phyloP scores from a whole-genome alignment of 75 land plant species.

The Pseudotsuga menziesii region DNA sequence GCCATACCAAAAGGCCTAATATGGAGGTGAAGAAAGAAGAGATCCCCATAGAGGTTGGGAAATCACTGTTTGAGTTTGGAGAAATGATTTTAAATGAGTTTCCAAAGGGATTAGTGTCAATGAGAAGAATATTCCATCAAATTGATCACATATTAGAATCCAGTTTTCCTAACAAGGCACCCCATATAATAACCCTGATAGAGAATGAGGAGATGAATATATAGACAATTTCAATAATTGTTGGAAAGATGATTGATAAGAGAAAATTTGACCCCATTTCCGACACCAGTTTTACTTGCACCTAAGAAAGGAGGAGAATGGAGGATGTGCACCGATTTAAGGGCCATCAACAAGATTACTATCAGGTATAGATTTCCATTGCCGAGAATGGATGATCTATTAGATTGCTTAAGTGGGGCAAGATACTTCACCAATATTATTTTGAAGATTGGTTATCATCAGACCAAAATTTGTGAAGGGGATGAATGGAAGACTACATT shows the following conservation, averaged over 20 bases:
- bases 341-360: neutral
- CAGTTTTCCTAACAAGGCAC: neutral
- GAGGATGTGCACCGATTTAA: neutral
- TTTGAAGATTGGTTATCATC: neutral
- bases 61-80: neutral
- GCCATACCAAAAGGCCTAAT: too few relatives aligned
- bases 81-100: neutral
- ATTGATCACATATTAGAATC: neutral
- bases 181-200: neutral
- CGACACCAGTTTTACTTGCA: neutral
- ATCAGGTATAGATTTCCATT: neutral
- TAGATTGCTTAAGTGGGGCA: neutral
- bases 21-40: too few relatives aligned
- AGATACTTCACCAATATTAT: neutral
- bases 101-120: neutral
- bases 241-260: neutral
- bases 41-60: too few relatives aligned
- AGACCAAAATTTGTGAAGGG: neutral
- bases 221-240: neutral
- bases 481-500: neutral
- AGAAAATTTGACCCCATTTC: neutral
- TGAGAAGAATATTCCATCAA: neutral
- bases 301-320: neutral
- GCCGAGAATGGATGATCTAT: neutral
- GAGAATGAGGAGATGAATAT: neutral